Percentiles rank a stretch among this genome's conserved stretches.
Evolutionary conservation across 139 green algal genomes (phyloP).

Genomic region (Limnomonas spitsbergensis): DNA sequence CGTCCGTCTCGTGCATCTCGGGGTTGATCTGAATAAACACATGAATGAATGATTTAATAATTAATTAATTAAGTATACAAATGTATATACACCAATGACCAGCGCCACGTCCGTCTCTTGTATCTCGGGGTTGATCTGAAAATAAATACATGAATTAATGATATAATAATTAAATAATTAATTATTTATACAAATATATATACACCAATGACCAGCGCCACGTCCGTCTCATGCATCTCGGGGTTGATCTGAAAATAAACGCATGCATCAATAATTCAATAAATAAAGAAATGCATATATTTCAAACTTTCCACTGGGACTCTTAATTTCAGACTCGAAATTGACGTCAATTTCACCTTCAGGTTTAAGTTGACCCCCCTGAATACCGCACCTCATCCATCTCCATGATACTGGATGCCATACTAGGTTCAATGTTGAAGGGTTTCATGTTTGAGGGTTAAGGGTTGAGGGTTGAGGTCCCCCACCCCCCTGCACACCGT

Average conservation of each 20-base stretch:
- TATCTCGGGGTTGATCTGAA: slow-evolving; percentile 59
- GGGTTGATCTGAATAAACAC: slow-evolving; percentile 34
- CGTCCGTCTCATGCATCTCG: no score
- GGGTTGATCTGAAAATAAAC: no score
- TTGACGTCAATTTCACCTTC: no score
- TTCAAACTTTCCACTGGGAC: neutral
- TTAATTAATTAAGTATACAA: neutral
- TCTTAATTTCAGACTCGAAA: no score
- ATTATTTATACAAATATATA: neutral
- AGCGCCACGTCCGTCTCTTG: slow-evolving; percentile 60
- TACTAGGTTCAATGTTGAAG: no score
- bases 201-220: no score
- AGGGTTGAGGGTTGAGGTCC: no score
- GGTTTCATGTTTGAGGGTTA: no score
- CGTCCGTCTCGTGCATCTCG: slow-evolving; percentile 60
- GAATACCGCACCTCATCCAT: no score
- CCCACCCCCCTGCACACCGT: no score
- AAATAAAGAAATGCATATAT: neutral
- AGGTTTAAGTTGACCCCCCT: no score
- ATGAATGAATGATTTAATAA: neutral
- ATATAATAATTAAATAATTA: neutral
- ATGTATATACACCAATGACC: slow-evolving; percentile 52
- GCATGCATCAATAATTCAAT: neutral
- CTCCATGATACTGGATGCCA: no score
- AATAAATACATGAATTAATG: neutral